Conservation (phyloP, 192 early-diverging fungal genomes). For the Rhizoclosmatium sp. region DNA sequence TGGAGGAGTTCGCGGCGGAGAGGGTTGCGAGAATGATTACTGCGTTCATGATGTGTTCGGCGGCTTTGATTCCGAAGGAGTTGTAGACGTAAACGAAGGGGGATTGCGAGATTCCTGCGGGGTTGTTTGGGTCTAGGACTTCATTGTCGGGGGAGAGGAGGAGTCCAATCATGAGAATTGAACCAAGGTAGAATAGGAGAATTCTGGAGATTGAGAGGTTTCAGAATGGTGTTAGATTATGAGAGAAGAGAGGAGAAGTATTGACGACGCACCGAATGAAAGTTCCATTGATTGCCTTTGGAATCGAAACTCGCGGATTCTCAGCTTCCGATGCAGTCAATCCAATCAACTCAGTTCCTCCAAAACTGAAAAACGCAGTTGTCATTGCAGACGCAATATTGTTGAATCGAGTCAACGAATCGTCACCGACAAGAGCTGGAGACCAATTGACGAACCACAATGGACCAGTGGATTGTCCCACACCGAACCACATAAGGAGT, state of each 20-base stretch:
- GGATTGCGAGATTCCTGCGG: slow-evolving; percentile 56
- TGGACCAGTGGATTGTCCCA: slow-evolving; percentile 15
- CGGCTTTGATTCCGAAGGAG: slow-evolving; percentile 59
- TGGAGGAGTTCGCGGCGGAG: slow-evolving; percentile 77
- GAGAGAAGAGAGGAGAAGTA: too few relatives aligned
- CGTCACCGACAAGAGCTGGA: slow-evolving; percentile 17
- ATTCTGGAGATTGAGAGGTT: slow-evolving; percentile 44
- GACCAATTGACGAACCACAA: slow-evolving; percentile 52
- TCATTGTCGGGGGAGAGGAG: slow-evolving; percentile 51
- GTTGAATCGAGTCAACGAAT: slow-evolving; percentile 40
- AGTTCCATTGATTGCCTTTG: slow-evolving; percentile 43
- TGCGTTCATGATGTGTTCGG: slow-evolving; percentile 74
- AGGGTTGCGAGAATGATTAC: slow-evolving; percentile 74
- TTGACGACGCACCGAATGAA: slow-evolving; percentile 68
- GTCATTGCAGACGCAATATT: slow-evolving; percentile 75
- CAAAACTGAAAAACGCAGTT: slow-evolving; percentile 68
- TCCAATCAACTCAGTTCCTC: slow-evolving; percentile 75
- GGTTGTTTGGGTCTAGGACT: slow-evolving; percentile 61
- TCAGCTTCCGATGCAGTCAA: slow-evolving; percentile 88
- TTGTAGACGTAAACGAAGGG: slow-evolving; percentile 77
- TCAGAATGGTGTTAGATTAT: too few relatives aligned
- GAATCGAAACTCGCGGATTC: slow-evolving; percentile 73
- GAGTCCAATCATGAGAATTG: slow-evolving; percentile 75
- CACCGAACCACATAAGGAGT: not conserved
- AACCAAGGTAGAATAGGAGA: slow-evolving; percentile 71